Evolutionary conservation across 2,329 filamentous ascomycete species (phyloP).

Genomic region (Colletotrichum orchidophilum): DNA sequence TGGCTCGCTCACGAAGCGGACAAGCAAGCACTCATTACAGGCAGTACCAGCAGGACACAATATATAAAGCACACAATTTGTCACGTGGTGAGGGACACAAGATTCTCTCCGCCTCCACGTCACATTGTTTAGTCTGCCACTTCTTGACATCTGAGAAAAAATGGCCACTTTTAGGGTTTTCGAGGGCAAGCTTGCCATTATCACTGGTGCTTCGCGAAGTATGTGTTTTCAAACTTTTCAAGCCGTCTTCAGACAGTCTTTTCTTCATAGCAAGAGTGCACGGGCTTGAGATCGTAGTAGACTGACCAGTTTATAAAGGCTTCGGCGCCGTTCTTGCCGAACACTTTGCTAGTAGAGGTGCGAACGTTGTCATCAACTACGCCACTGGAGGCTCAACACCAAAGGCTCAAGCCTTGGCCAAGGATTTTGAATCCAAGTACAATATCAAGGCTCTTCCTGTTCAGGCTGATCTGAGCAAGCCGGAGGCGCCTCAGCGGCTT

Average conservation of each 20-base stretch:
- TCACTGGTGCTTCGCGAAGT: conserved; percentile 85
- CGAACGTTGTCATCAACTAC: conserved; percentile 76
- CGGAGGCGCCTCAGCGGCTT: conserved; percentile 67
- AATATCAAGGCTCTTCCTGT: conserved; percentile 67
- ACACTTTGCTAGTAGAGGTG: conserved; percentile 78
- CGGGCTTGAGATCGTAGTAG: not conserved
- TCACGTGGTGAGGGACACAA: conserved; percentile 18
- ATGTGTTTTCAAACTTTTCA: conserved; percentile 35
- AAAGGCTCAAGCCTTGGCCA: conserved; percentile 51
- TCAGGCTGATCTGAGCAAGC: conserved; percentile 76
- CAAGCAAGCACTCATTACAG: not conserved
- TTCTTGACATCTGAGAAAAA: conserved; percentile 5
- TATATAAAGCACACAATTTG: conserved; percentile 23
- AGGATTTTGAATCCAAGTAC: conserved; percentile 57
- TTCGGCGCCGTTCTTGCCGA: conserved; percentile 73
- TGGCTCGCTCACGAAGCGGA: not conserved
- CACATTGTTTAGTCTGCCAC: not conserved
- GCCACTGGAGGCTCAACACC: conserved; percentile 56
- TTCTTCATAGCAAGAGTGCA: not conserved
- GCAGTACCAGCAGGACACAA: not conserved
- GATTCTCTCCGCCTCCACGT: conserved; percentile 5
- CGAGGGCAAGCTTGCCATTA: conserved; percentile 79
- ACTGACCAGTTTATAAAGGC: conserved; percentile 55
- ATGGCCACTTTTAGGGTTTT: conserved; percentile 53
- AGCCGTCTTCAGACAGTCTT: not conserved